phyloP scores from a whole-genome alignment of 1,284 basidiomycete species.

The Xerocomus nothofagi region DNA sequence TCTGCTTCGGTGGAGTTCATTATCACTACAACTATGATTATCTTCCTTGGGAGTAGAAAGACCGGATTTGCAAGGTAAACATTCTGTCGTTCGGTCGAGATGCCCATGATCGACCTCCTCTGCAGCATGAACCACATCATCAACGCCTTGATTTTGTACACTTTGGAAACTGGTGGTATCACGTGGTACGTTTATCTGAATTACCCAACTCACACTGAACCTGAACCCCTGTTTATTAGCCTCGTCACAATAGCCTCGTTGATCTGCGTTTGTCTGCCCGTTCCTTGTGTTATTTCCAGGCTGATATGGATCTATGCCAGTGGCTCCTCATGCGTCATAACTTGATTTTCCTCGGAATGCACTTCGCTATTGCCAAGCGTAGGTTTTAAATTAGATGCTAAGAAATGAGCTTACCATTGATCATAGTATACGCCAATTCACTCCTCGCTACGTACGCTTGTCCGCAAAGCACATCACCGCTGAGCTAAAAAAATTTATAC shows the following conservation, averaged over 20 bases:
- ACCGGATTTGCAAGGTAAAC: conserved; percentile 41
- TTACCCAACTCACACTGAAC: conserved; percentile 18
- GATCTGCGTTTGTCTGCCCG: conserved; percentile 41
- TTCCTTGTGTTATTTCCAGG: not conserved
- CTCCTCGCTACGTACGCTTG: conserved; percentile 33
- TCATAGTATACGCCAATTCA: conserved; percentile 34
- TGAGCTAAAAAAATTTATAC: not conserved
- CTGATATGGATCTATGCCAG: conserved; percentile 28
- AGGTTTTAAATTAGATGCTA: not conserved
- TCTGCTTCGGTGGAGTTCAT: conserved; percentile 52
- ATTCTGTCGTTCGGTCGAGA: not conserved
- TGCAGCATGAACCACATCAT: conserved; percentile 50
- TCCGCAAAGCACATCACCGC: not conserved
- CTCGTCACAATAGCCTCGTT: conserved; percentile 39
- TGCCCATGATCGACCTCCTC: not conserved
- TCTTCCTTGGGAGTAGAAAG: conserved; percentile 46
- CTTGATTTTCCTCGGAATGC: conserved; percentile 49
- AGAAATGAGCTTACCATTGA: not conserved
- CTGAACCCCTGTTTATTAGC: conserved; percentile 22
- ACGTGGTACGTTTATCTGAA: conserved; percentile 39
- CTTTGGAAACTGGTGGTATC: conserved; percentile 51
- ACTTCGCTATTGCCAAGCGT: conserved; percentile 55
- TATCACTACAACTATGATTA: conserved; percentile 49
- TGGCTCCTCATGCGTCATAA: conserved; percentile 49
- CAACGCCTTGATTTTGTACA: conserved; percentile 51